phyloP scores from a whole-genome alignment of 2,329 filamentous ascomycete species.

The Ophiostoma montium region DNA sequence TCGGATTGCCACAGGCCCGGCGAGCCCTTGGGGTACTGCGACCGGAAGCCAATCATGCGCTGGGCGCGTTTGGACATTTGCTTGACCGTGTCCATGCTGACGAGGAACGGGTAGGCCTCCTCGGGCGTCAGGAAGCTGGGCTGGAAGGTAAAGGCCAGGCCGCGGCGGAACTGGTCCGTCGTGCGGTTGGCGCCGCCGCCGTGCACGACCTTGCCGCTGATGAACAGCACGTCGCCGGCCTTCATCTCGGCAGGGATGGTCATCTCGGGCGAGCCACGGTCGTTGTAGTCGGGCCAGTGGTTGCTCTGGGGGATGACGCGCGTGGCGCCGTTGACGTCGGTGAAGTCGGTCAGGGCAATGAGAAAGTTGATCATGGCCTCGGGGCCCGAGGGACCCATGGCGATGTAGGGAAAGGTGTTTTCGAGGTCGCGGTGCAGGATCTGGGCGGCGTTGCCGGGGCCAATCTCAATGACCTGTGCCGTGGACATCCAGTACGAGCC shows the following conservation, averaged over 20 bases:
- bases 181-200: slow-evolving; percentile 19
- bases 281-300: slow-evolving; percentile 13
- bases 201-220: slow-evolving; percentile 21
- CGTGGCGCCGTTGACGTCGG: slow-evolving; percentile 19
- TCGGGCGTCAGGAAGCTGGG: slow-evolving; percentile 18
- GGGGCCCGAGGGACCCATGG: slow-evolving; percentile 16
- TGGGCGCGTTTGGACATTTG: slow-evolving; percentile 12
- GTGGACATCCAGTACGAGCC: slow-evolving; percentile 18
- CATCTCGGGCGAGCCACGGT: slow-evolving; percentile 12
- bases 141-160: slow-evolving; percentile 16
- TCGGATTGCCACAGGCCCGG: slow-evolving; percentile 18
- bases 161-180: slow-evolving; percentile 7
- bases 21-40: slow-evolving; percentile 16
- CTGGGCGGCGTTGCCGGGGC: slow-evolving; percentile 15
- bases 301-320: slow-evolving; percentile 19
- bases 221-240: slow-evolving; percentile 18
- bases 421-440: slow-evolving; percentile 19
- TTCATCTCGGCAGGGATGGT: slow-evolving; percentile 17
- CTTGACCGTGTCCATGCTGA: slow-evolving; percentile 1
- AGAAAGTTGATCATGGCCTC: slow-evolving; percentile 15
- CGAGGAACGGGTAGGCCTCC: slow-evolving; percentile 18
- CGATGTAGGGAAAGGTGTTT: slow-evolving; percentile 14
- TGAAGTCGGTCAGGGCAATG: slow-evolving; percentile 18
- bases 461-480: slow-evolving; percentile 16
- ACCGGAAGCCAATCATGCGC: slow-evolving; percentile 18